Percentiles rank a stretch among this genome's conserved stretches.
Evolutionary conservation across 495 filamentous ascomycete genomes (phyloP).

Genomic region (Sporormia fimetaria): DNA sequence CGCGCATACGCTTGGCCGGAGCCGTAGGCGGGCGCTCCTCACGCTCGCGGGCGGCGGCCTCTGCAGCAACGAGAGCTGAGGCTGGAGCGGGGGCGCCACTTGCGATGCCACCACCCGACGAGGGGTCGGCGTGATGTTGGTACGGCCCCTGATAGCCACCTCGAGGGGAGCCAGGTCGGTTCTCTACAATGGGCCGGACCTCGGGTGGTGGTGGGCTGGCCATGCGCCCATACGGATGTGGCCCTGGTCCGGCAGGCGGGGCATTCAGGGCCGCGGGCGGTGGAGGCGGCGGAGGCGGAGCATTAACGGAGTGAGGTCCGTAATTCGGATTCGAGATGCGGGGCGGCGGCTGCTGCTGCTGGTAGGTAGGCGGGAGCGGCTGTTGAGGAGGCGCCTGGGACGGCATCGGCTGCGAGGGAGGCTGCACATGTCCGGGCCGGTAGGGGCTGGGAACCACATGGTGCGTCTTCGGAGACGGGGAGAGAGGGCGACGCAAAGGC

Average conservation of each 20-base stretch:
- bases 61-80: slow-evolving; percentile 60
- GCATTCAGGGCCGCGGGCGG: slow-evolving; percentile 41
- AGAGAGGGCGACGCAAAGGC: slow-evolving; percentile 39
- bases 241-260: slow-evolving; percentile 26
- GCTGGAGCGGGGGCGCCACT: slow-evolving; percentile 63
- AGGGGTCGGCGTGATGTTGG: slow-evolving; percentile 57
- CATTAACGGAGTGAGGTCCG: slow-evolving; percentile 39
- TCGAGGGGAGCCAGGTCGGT: slow-evolving; percentile 72
- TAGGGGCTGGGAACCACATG: slow-evolving; percentile 50
- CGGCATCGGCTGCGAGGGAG: too few species aligned
- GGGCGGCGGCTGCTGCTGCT: slow-evolving; percentile 33
- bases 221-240: slow-evolving; percentile 49
- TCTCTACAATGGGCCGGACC: slow-evolving; percentile 75
- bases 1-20: slow-evolving; percentile 71
- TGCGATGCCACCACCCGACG: slow-evolving; percentile 58
- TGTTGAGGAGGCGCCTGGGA: slow-evolving; percentile 35
- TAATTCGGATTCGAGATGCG: slow-evolving; percentile 65
- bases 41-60: slow-evolving; percentile 68
- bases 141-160: slow-evolving; percentile 70
- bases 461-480: slow-evolving; percentile 52
- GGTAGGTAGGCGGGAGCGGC: slow-evolving; percentile 18
- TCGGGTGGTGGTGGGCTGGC: slow-evolving; percentile 76
- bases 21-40: slow-evolving; percentile 65
- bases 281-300: slow-evolving; percentile 49
- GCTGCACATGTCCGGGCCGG: slow-evolving; percentile 50